phyloP scores from a whole-genome alignment of 768 basidiomycete species.

The Lactarius quietus region DNA sequence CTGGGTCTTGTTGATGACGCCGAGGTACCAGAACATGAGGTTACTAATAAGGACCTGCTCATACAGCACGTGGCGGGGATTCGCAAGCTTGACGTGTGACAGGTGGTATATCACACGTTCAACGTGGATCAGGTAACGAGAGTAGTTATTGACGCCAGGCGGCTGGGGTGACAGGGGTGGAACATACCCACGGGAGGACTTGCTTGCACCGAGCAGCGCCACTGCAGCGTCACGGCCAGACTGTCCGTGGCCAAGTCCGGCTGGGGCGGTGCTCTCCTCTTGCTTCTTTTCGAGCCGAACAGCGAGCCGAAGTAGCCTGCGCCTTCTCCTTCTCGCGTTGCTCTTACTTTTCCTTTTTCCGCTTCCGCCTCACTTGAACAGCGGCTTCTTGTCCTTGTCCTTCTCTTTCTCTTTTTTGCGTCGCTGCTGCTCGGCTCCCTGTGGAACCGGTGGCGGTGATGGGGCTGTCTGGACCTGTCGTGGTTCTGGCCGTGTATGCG shows the following conservation, averaged over 20 bases:
- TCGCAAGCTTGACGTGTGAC: constrained; percentile 98
- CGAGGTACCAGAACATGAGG: constrained; percentile 99
- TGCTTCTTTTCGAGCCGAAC: constrained; percentile 88
- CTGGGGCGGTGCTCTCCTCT: constrained; percentile 54
- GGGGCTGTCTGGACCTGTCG: constrained; percentile 20
- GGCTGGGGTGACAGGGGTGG: constrained; percentile 59
- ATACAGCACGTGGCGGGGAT: constrained; percentile 92
- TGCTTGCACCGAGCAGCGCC: constrained; percentile 80
- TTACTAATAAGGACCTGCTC: constrained; percentile 95
- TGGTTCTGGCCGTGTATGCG: constrained; percentile 11
- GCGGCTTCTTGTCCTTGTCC: constrained; percentile 61
- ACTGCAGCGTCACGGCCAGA: constrained; percentile 83
- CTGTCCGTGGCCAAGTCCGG: constrained; percentile 33
- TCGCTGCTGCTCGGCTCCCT: constrained; percentile 78
- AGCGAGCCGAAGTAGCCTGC: constrained; percentile 88
- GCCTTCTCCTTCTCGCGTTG: constrained; percentile 62
- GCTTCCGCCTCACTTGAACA: constrained; percentile 40
- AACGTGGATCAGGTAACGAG: constrained; percentile 97
- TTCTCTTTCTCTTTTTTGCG: constrained; percentile 65
- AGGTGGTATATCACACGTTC: constrained; percentile 96
- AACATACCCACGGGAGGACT: constrained; percentile 64
- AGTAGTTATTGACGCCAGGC: constrained; percentile 40
- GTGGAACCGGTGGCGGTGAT: constrained; percentile 33
- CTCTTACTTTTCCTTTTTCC: constrained; percentile 49
- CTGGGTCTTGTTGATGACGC: constrained; percentile 94